Conservation (phyloP, 352 stramenopile species). For the Phytophthora megakarya region DNA sequence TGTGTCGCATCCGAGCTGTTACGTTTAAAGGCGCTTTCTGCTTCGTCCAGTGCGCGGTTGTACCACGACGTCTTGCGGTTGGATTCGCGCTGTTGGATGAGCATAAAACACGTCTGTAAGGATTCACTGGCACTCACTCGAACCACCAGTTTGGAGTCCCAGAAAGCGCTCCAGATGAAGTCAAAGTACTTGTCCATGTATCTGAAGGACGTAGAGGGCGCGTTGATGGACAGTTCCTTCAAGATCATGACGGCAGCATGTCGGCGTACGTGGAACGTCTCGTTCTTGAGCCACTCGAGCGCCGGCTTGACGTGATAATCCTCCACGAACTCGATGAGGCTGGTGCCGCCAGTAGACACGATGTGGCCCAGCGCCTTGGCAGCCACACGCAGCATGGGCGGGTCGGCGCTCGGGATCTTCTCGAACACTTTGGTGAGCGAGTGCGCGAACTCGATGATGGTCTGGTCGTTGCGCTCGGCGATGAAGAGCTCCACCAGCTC, state of each 20-base stretch:
- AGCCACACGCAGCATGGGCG: conserved; percentile 71
- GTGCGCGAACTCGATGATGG: conserved; percentile 90
- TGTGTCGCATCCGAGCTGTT: conserved; percentile 84
- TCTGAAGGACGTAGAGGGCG: conserved; percentile 82
- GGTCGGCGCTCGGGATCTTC: conserved; percentile 80
- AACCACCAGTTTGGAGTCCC: conserved; percentile 80
- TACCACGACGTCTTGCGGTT: conserved; percentile 88
- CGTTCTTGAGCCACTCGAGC: conserved; percentile 89
- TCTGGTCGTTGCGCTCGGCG: conserved; percentile 88
- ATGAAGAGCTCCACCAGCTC: conserved; percentile 90
- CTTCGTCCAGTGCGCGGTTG: conserved; percentile 76
- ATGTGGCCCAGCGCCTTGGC: conserved; percentile 88
- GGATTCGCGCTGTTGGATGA: conserved; percentile 89
- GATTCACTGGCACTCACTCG: conserved; percentile 83
- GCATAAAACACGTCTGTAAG: conserved; percentile 83
- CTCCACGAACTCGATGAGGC: conserved; percentile 89
- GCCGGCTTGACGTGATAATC: conserved; percentile 89
- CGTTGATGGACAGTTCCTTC: conserved; percentile 87
- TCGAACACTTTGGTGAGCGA: conserved; percentile 89
- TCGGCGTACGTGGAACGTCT: conserved; percentile 87
- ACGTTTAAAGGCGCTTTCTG: conserved; percentile 68
- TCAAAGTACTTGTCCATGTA: conserved; percentile 92
- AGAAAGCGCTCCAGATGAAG: conserved; percentile 90
- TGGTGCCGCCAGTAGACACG: conserved; percentile 84
- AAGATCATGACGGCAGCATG: conserved; percentile 89